Conservation (phyloP, 1,284 basidiomycete species). For the Trichosporon sp. region DNA sequence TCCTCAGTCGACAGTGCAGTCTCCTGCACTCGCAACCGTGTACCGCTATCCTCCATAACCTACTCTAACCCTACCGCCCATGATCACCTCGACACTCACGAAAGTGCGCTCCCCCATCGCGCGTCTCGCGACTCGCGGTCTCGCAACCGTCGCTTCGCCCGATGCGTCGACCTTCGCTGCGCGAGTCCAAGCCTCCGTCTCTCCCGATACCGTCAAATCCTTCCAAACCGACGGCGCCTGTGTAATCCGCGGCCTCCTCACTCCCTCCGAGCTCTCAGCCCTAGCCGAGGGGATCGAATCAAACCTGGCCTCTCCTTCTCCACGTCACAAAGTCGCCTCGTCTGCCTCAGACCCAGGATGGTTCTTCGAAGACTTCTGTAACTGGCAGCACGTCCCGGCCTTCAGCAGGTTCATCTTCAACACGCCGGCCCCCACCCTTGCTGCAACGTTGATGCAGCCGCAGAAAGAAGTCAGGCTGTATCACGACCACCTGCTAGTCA, state of each 20-base stretch:
- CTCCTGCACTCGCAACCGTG: too few species aligned
- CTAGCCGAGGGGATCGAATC: slow-evolving; percentile 13
- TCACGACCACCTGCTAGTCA: slow-evolving; percentile 20
- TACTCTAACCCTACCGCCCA: too few species aligned
- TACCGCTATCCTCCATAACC: too few species aligned
- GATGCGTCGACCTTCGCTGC: background rate
- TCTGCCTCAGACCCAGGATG: slow-evolving; percentile 14
- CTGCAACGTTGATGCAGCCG: slow-evolving; percentile 10
- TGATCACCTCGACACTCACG: background rate
- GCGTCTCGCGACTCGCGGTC: background rate
- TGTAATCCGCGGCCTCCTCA: slow-evolving; percentile 11
- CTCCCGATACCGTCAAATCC: slow-evolving; percentile 5
- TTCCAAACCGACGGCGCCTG: slow-evolving; percentile 13
- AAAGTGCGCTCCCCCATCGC: background rate
- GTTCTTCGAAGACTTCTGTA: slow-evolving; percentile 23
- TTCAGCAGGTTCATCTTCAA: slow-evolving; percentile 12
- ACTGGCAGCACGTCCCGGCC: slow-evolving; percentile 8
- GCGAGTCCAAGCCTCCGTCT: slow-evolving; percentile 11
- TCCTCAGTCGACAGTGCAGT: too few species aligned
- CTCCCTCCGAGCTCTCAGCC: slow-evolving; percentile 4
- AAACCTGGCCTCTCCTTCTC: slow-evolving; percentile 5
- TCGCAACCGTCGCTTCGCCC: background rate
- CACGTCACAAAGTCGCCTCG: slow-evolving; percentile 10
- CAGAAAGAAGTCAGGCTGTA: slow-evolving; percentile 6
- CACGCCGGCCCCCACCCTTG: slow-evolving; percentile 8